Base-by-base conservation (phyloP, 2,329 filamentous ascomycete species). In the Mycosphaerella sp. region DNA sequence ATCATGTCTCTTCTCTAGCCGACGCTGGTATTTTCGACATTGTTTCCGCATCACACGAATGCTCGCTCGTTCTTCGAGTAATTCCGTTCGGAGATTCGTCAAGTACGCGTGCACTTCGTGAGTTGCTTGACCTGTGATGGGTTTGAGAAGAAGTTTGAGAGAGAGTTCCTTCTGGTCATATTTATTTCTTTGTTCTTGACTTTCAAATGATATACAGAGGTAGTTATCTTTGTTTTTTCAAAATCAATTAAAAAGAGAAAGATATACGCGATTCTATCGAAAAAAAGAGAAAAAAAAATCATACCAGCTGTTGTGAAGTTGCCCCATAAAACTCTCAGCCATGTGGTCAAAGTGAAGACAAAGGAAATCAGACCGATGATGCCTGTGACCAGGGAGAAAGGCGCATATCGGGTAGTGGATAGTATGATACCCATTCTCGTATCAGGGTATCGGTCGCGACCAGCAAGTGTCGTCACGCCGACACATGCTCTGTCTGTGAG, bases 341-440 rank as follows among this genome's bases (percentile, higher is more conserved):
- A 70, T 12, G 73, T 75, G n/a, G 63, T 66, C 14, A 74, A 54
- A 0, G 73, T 76, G 63, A 75, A 74, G 32, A 69, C 69, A 43
- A 75, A 75, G 38, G 67, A 70, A 29, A 75, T 64, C 55, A 75
- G 70, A 46, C 73, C 73, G 31, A 74, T 71, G 32, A 70, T 62
- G 32, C 61, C 69, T 23, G 64, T 68, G 29, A 67, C 63, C 21
- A 74, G 45, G 10, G 68, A 69, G 29, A 74, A 57, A 2, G 72
- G 70, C 2, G 69, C 60, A 23, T 70, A 64, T 6, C 60, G 60
- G 9, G 60, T 58, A 7, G 60, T 64, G 10, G 65, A 69, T 21
- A 70, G 48, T 34, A 64, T 56, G 17, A 70, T 55, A 47, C 69
- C 69, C 67, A 70, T 70, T 4, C 3, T 26, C 36, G 9, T 10